phyloP scores from a whole-genome alignment of 306 rosid species.

The Begonia masoniana region DNA sequence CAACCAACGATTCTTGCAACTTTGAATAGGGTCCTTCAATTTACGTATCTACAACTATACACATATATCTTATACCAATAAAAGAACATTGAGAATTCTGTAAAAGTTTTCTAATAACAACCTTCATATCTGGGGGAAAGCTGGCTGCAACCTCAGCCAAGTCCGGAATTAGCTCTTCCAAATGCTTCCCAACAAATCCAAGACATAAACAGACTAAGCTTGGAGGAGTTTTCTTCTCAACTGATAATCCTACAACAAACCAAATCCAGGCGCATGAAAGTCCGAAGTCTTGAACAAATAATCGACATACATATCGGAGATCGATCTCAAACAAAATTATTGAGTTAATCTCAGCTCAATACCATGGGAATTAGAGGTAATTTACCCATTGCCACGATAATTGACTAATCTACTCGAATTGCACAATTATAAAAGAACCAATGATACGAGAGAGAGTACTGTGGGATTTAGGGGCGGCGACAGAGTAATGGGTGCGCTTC shows the following conservation, averaged over 20 bases:
- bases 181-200: slow-evolving; percentile 68
- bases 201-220: slow-evolving; percentile 62
- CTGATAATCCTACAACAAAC: slow-evolving; percentile 28
- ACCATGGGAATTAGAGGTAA: neutral
- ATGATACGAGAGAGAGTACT: slow-evolving; percentile 16
- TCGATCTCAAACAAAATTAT: too few relatives aligned
- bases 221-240: slow-evolving; percentile 35
- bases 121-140: slow-evolving; percentile 79
- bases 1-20: too few relatives aligned
- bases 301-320: too few relatives aligned
- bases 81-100: slow-evolving; percentile 8
- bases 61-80: neutral
- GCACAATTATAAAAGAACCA: neutral
- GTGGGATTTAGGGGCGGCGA: slow-evolving; percentile 17
- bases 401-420: neutral
- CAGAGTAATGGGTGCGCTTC: slow-evolving; percentile 12
- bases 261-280: neutral
- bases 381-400: neutral
- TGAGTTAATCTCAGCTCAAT: too few relatives aligned
- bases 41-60: too few relatives aligned
- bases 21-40: too few relatives aligned
- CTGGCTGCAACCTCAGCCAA: slow-evolving; percentile 49
- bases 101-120: slow-evolving; percentile 3
- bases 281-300: too few relatives aligned
- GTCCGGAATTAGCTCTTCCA: slow-evolving; percentile 67